Base-by-base conservation (phyloP, 345 rosid genomes). In the Alliaria petiolata region DNA sequence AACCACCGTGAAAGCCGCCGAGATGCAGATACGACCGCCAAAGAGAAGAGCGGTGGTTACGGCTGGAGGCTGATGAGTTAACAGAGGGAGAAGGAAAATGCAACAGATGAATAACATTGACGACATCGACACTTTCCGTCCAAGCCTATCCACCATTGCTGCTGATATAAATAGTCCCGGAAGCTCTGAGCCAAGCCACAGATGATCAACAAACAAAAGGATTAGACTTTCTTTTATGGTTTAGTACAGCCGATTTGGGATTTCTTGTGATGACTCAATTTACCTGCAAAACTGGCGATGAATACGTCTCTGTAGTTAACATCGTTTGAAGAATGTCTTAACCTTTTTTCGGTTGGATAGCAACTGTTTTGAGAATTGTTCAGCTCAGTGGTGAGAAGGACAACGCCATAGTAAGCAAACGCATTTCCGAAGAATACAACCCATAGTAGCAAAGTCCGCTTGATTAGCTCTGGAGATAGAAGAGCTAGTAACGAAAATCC, bases 121-220 rank as follows among this genome's bases (percentile, higher is more conserved):
- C 68, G 95, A 79, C 97, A 89, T 95, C 0, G 97, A 91, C 40
- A 85, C 60, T 73, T 88, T 95, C 38, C 97, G 86, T 56, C 99
- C 99, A 4, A 85, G 67, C 75, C 80, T 89, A 76, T 95, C 99
- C 16, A 95, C 91, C 36, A 71, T 83, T 20, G 84, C 81, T 44
- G 95, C 96, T 45, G 97, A 71, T 69, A 91, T 74, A 26, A 95
- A 77, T 35, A 95, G 86, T 69, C 97, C 99, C 38, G 99, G 99
- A 57, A 87, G 67, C 86, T 95, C 97, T 95, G 69, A 40, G 44
- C 0, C 40, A 60, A 7, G 20, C 25, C 56, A 77, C 9, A 70
- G 17, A 70, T 28, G 26, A 70, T 39, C 44, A 58, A 51, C 34
- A 57, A 40, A 43, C 17, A 66, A 15, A 50, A 57, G 53, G 61